Evolutionary conservation across 805 yeast species (phyloP).

Genomic region (Ogataea nitratoaversa): DNA sequence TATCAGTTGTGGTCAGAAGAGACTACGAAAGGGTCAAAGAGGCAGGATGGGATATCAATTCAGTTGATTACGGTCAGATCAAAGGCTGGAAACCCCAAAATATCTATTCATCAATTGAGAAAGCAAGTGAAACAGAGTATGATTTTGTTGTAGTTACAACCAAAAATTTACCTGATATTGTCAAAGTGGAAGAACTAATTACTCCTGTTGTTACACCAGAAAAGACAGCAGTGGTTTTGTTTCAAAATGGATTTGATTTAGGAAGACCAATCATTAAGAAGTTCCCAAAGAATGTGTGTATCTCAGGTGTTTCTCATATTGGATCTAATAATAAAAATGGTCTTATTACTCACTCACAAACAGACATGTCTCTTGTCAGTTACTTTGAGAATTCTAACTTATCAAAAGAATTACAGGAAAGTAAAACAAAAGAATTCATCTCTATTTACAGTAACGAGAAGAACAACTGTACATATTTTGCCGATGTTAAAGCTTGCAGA

Average conservation of each 20-base stretch:
- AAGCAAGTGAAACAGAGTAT: conserved; percentile 36
- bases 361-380: conserved; percentile 47
- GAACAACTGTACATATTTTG: conserved; percentile 37
- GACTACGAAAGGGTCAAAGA: conserved; percentile 48
- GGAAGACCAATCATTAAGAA: conserved; percentile 50
- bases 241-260: conserved; percentile 66
- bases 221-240: conserved; percentile 47
- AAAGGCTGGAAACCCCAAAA: conserved; percentile 50
- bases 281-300: conserved; percentile 46
- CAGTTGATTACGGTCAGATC: conserved; percentile 57
- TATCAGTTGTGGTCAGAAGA: conserved; percentile 60
- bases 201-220: conserved; percentile 44
- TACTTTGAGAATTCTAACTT: conserved; percentile 42
- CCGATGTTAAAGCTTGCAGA: conserved; percentile 46
- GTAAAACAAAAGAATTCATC: conserved; percentile 41
- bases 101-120: conserved; percentile 31
- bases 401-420: conserved; percentile 26
- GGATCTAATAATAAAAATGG: conserved; percentile 56
- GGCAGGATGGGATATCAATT: conserved; percentile 52
- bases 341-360: conserved; percentile 39
- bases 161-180: conserved; percentile 58
- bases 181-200: conserved; percentile 45
- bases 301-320: conserved; percentile 63
- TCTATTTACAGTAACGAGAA: conserved; percentile 40
- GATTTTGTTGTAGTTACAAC: conserved; percentile 59